These are phyloP conservation scores for Pseudocercospora cruenta DNA, from an alignment of 2,329 filamentous ascomycete genomes.

Conservation along the genomic window DNA sequence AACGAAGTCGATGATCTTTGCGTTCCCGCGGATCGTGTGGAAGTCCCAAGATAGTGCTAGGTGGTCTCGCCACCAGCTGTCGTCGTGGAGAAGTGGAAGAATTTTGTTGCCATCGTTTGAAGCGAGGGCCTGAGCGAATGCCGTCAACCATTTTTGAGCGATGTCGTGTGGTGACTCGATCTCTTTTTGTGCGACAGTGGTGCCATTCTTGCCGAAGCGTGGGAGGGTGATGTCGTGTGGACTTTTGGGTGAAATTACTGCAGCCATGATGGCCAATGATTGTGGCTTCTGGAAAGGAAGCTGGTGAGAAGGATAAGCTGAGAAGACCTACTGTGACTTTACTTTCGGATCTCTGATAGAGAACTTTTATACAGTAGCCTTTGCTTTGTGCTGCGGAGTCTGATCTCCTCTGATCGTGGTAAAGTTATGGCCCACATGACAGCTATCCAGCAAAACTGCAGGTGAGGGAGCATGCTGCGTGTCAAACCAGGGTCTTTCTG, in stretches of 20 bases:
- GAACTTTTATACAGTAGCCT: not conserved
- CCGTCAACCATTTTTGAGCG: constrained; percentile 37
- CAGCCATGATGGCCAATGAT: not conserved
- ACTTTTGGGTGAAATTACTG: not conserved
- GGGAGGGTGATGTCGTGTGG: constrained; percentile 37
- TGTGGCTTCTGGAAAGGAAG: not conserved
- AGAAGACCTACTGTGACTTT: not conserved
- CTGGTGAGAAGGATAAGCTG: not conserved
- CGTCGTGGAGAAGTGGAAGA: constrained; percentile 45
- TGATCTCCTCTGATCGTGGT: not conserved
- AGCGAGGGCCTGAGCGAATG: constrained; percentile 33
- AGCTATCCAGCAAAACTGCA: not conserved
- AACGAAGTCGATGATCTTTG: constrained; percentile 48
- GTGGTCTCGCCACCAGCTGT: constrained; percentile 64
- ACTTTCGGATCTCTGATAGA: not conserved
- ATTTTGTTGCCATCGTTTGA: constrained; percentile 28
- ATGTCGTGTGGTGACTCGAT: constrained; percentile 27
- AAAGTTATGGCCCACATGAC: not conserved
- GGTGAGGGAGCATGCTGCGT: not conserved
- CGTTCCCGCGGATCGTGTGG: constrained; percentile 53
- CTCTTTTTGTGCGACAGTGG: constrained; percentile 19
- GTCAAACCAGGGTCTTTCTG: not conserved
- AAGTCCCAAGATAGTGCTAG: constrained; percentile 61
- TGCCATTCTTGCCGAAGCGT: constrained; percentile 30
- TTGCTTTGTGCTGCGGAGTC: not conserved